Evolutionary conservation across 495 filamentous ascomycete species (phyloP), one percentile per base, ranked within the genome.

Genomic region (Penicillium arizonense): DNA sequence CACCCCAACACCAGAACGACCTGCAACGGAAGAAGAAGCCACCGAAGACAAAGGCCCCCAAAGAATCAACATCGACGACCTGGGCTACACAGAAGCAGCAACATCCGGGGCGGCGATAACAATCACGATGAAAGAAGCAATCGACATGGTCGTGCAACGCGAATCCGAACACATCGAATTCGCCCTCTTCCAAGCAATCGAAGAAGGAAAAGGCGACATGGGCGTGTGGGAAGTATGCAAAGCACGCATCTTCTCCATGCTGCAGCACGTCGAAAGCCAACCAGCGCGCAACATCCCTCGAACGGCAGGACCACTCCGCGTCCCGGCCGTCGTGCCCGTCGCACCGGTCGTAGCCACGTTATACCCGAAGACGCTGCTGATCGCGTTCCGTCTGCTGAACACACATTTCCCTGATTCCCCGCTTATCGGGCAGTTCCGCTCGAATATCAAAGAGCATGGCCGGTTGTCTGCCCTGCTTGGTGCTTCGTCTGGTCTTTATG

Each of bases 201-300:
- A 70, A 11, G 60, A 64, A 6, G 81, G 82, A 8, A 64, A 71
- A 42, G 83, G 82, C 0, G 90, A 94, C 52, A 67, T 79, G 14
- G 82, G 83, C 23, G 63, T 95, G 8, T 95, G 90, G 91, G 69
- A 80, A 3, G 69, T 90, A 0, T 77, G 94, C 54, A 79, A 88
- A 50, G 67, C 75, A 3, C 82, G 88, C 45, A 85, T 95, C 16
- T 90, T 90, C 60, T 74, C 79, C 1, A 70, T 90, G 62, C 73
- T 85, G 5, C 53, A 60, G 4, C 77, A 76, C 51, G 53, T 82
- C 23, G 69, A 70, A 11, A 33, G 28, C 28, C 28, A 39, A 14
- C 16, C 39, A 23, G 30, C 38, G 52, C 28, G 59, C 53, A 36
- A 55, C 64, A 14, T 28, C 26, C 52, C 35, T 9, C 42, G 20